Conservation (phyloP, 2,329 filamentous ascomycete species). For the Lasiodiplodia citricola region DNA sequence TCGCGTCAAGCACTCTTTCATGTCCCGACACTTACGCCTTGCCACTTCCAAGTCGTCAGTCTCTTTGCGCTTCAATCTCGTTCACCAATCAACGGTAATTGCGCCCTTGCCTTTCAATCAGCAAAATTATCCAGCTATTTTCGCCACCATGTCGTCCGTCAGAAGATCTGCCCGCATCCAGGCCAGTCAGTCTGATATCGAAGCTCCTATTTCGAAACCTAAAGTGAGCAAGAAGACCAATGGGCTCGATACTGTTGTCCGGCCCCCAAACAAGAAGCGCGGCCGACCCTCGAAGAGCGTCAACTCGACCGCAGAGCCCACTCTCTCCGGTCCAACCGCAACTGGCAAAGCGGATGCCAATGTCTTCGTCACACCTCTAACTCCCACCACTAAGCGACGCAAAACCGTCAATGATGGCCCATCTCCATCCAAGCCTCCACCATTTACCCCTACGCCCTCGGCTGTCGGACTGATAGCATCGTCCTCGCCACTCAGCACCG, state of each 20-base stretch:
- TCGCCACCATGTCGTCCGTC: slow-evolving; percentile 10
- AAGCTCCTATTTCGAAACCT: neutral
- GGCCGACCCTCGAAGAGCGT: slow-evolving; percentile 10
- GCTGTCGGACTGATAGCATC: slow-evolving; percentile 54
- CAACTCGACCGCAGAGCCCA: neutral
- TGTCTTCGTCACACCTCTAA: slow-evolving; percentile 9
- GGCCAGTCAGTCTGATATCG: neutral
- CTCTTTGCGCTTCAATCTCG: neutral
- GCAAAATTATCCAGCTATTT: neutral
- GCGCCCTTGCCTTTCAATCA: neutral
- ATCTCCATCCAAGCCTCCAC: slow-evolving; percentile 9
- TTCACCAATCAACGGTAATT: no score
- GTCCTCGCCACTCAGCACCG: slow-evolving; percentile 29
- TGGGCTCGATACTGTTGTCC: neutral
- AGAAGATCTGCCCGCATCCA: slow-evolving; percentile 22
- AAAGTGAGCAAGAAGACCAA: neutral
- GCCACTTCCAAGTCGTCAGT: neutral
- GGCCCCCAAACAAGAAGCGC: slow-evolving; percentile 3
- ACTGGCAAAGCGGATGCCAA: slow-evolving; percentile 32
- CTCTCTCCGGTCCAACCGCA: neutral
- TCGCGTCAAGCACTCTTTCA: slow-evolving; percentile 1
- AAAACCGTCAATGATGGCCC: slow-evolving; percentile 39
- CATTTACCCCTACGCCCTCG: slow-evolving; percentile 47
- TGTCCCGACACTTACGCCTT: neutral
- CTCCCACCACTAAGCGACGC: neutral